phyloP scores from a whole-genome alignment of 495 filamentous ascomycete genomes.

The Penicillium taxi region DNA sequence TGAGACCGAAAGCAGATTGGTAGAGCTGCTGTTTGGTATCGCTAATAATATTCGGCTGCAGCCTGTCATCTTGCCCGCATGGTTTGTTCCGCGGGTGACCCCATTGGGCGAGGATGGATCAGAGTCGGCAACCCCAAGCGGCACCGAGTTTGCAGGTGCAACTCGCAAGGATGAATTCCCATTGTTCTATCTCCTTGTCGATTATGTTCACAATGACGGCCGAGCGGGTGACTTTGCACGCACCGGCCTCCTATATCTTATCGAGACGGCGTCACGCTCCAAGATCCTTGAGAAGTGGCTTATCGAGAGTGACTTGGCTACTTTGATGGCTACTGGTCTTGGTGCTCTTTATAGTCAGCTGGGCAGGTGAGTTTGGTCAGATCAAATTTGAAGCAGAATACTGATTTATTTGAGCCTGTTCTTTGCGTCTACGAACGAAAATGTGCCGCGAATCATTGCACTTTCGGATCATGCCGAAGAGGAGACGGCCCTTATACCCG shows the following conservation, averaged over 20 bases:
- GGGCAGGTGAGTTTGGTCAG: slow-evolving; percentile 53
- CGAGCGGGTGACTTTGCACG: slow-evolving; percentile 94
- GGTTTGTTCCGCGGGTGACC: slow-evolving; percentile 56
- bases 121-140: slow-evolving; percentile 41
- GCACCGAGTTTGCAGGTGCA: slow-evolving; percentile 65
- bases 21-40: slow-evolving; percentile 88
- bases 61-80: slow-evolving; percentile 73
- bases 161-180: slow-evolving; percentile 92
- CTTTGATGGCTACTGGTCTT: slow-evolving; percentile 91
- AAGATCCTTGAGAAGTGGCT: slow-evolving; percentile 85
- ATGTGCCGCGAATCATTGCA: slow-evolving; percentile 71
- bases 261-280: slow-evolving; percentile 82
- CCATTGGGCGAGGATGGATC: slow-evolving; percentile 32
- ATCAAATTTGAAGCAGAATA: neutral
- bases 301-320: slow-evolving; percentile 92
- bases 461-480: slow-evolving; percentile 67
- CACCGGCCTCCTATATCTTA: slow-evolving; percentile 89
- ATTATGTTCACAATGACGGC: slow-evolving; percentile 92
- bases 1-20: slow-evolving; percentile 74
- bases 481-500: slow-evolving; percentile 35
- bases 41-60: slow-evolving; percentile 89
- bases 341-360: slow-evolving; percentile 95
- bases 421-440: slow-evolving; percentile 40
- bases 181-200: slow-evolving; percentile 86
- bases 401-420: slow-evolving; percentile 28